These are phyloP conservation scores for Albophoma yamanashiensis DNA, from an alignment of 2,329 filamentous ascomycete genomes.

Conservation along the genomic window DNA sequence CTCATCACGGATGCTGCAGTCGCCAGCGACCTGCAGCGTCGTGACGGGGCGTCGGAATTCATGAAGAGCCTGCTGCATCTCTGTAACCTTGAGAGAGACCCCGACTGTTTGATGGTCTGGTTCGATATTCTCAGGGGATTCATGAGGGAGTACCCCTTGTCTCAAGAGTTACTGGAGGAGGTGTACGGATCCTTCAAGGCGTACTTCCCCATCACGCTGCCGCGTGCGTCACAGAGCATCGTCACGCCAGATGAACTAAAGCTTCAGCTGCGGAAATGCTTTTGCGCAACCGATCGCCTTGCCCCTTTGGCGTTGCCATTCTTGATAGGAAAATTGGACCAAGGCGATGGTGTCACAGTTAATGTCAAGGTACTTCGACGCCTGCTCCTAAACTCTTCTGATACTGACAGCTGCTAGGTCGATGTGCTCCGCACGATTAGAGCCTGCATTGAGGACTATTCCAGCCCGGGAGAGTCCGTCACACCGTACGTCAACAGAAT, in stretches of 20 bases:
- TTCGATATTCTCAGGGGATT: slow-evolving; percentile 38
- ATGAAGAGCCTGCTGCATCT: slow-evolving; percentile 38
- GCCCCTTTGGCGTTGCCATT: slow-evolving; percentile 39
- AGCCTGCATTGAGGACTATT: slow-evolving; percentile 40
- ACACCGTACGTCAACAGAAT: slow-evolving; percentile 38
- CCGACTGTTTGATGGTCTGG: slow-evolving; percentile 45
- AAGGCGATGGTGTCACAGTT: slow-evolving; percentile 46
- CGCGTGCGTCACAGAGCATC: slow-evolving; percentile 36
- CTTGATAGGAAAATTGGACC: slow-evolving; percentile 45
- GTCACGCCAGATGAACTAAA: slow-evolving; percentile 49
- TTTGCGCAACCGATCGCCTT: slow-evolving; percentile 36
- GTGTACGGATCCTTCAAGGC: slow-evolving; percentile 46
- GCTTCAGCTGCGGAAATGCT: slow-evolving; percentile 39
- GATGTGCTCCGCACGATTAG: slow-evolving; percentile 46
- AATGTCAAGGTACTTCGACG: slow-evolving; percentile 38
- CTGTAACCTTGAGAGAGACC: slow-evolving; percentile 45
- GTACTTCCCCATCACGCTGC: slow-evolving; percentile 50
- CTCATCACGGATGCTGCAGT: slow-evolving; percentile 33
- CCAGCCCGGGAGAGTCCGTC: slow-evolving; percentile 33
- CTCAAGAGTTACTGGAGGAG: slow-evolving; percentile 34
- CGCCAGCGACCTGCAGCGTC: slow-evolving; percentile 31
- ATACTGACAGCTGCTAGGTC: slow-evolving; percentile 22
- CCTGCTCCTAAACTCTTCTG: background rate
- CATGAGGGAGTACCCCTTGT: slow-evolving; percentile 32
- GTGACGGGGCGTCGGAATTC: slow-evolving; percentile 34